phyloP scores from a whole-genome alignment of 2,329 filamentous ascomycete genomes.

The Teratosphaeria gauchensis region DNA sequence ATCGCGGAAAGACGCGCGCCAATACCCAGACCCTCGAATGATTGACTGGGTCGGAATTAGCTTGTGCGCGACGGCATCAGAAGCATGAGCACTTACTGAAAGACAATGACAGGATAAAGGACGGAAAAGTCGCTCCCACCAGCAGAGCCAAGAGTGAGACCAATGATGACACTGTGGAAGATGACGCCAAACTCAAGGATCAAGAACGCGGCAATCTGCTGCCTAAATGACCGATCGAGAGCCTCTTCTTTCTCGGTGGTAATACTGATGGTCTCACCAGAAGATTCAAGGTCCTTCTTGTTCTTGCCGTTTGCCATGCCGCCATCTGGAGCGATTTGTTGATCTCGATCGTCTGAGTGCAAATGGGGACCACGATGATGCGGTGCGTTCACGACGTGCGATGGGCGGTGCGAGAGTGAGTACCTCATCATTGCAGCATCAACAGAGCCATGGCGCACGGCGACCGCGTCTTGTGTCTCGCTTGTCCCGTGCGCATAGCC shows the following conservation, averaged over 20 bases:
- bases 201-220: slow-evolving; percentile 77
- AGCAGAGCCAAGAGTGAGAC: slow-evolving; percentile 61
- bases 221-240: slow-evolving; percentile 44
- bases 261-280: slow-evolving; percentile 2
- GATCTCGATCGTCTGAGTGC: slow-evolving; percentile 34
- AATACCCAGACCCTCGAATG: slow-evolving; percentile 84
- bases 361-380: slow-evolving; percentile 22
- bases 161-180: slow-evolving; percentile 61
- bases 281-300: not conserved
- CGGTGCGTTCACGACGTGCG: not conserved
- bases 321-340: slow-evolving; percentile 1
- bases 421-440: slow-evolving; percentile 18
- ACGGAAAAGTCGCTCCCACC: slow-evolving; percentile 47
- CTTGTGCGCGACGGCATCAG: not conserved
- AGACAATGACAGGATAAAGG: slow-evolving; percentile 45
- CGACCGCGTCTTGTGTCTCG: slow-evolving; percentile 4
- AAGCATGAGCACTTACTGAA: not conserved
- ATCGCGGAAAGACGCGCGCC: slow-evolving; percentile 72
- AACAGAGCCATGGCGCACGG: slow-evolving; percentile 9
- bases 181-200: slow-evolving; percentile 94
- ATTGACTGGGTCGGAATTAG: slow-evolving; percentile 63
- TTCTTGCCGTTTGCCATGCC: not conserved
- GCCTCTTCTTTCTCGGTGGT: slow-evolving; percentile 12
- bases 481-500: slow-evolving; percentile 24
- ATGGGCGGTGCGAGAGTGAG: slow-evolving; percentile 6